These are phyloP conservation scores for Cercospora nicotianae DNA, from an alignment of 2,329 filamentous ascomycete species.

Conservation along the genomic window DNA sequence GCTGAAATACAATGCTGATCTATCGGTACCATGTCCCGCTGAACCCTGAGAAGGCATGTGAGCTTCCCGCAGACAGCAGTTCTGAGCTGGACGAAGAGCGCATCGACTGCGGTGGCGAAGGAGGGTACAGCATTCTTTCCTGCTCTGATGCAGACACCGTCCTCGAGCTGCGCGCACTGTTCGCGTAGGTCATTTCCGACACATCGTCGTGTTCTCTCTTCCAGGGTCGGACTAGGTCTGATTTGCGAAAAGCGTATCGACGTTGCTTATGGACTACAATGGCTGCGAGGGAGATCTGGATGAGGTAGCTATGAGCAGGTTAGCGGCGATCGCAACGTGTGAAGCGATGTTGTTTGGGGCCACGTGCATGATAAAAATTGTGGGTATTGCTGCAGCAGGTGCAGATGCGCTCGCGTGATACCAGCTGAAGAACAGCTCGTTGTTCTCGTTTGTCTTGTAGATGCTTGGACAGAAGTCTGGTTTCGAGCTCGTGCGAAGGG, in stretches of 20 bases:
- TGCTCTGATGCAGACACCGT: constrained; percentile 3
- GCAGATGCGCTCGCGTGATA: constrained; percentile 13
- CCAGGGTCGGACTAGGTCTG: constrained; percentile 12
- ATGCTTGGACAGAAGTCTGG: constrained; percentile 19
- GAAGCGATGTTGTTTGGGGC: neutral
- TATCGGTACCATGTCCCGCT: neutral
- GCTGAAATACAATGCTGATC: neutral
- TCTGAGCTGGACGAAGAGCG: neutral
- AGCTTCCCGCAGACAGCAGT: neutral
- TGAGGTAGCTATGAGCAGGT: constrained; percentile 1
- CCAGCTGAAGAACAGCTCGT: constrained; percentile 17
- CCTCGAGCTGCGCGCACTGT: neutral
- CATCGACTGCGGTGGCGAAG: neutral
- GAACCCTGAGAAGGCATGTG: neutral
- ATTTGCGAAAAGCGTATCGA: constrained; percentile 5
- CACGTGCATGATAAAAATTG: constrained; percentile 21
- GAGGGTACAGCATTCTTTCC: constrained; percentile 4
- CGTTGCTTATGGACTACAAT: constrained; percentile 13
- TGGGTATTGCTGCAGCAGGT: constrained; percentile 16
- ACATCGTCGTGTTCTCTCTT: neutral
- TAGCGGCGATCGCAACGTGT: neutral
- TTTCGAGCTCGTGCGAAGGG: neutral
- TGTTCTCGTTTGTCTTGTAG: constrained; percentile 10
- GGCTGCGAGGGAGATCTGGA: constrained; percentile 9
- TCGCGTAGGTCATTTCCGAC: neutral